A percentile compares a stretch with the other conserved stretches of the same genome.
These are phyloP conservation scores for Podila epicladia DNA, from an alignment of 192 early-diverging fungal species.

Conservation along the genomic window DNA sequence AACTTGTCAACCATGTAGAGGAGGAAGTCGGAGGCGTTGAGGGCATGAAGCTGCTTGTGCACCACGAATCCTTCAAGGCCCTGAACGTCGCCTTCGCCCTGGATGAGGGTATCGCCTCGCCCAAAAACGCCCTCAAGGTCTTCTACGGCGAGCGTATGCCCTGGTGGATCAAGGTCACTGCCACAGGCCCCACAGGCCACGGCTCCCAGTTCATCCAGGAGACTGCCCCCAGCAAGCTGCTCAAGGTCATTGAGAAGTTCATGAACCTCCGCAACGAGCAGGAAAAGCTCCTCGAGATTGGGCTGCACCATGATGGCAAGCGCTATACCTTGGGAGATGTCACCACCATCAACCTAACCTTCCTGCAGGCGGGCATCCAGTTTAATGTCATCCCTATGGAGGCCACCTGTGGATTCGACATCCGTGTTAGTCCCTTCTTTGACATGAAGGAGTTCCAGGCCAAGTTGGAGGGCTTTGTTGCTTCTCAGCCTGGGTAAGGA, in stretches of 20 bases:
- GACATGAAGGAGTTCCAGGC: constrained; percentile 71
- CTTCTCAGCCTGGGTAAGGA: constrained; percentile 55
- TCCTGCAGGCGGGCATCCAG: constrained; percentile 78
- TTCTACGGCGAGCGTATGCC: constrained; percentile 88
- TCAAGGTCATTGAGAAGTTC: constrained; percentile 74
- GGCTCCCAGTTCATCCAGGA: constrained; percentile 85
- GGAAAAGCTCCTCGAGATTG: constrained; percentile 62
- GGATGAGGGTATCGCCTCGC: constrained; percentile 86
- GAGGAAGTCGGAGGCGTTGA: constrained; percentile 89
- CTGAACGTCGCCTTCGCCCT: constrained; percentile 86
- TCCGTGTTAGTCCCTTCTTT: constrained; percentile 76
- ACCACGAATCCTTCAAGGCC: constrained; percentile 64
- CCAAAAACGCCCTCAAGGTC: constrained; percentile 71
- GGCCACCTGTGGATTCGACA: constrained; percentile 76
- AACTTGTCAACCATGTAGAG: constrained; percentile 8
- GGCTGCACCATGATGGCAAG: constrained; percentile 61
- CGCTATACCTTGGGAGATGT: constrained; percentile 76
- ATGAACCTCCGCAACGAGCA: constrained; percentile 75
- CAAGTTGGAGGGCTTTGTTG: constrained; percentile 53
- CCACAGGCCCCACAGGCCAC: constrained; percentile 81
- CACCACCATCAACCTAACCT: constrained; percentile 83
- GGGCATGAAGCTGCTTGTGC: constrained; percentile 78
- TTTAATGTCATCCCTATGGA: constrained; percentile 84
- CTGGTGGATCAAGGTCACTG: constrained; percentile 84
- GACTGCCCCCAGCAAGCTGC: constrained; percentile 73